These are phyloP conservation scores for Yarrowia sp. DNA, from an alignment of 805 yeast species.

Conservation along the genomic window DNA sequence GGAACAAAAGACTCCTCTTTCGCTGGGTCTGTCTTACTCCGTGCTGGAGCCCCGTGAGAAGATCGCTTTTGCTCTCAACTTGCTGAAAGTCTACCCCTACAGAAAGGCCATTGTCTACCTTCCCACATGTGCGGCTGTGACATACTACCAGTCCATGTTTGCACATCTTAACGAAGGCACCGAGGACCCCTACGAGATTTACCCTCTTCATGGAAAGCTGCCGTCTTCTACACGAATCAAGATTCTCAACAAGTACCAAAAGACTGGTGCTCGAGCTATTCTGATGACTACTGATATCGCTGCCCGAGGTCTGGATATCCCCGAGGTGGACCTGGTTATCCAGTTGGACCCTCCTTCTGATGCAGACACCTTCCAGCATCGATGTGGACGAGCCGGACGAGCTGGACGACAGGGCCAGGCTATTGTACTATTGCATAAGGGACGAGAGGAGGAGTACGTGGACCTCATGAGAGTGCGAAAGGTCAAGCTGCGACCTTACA, in stretches of 20 bases:
- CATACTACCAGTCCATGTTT: slow-evolving; percentile 56
- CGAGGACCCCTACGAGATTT: slow-evolving; percentile 43
- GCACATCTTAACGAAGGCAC: slow-evolving; percentile 48
- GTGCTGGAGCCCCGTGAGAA: slow-evolving; percentile 60
- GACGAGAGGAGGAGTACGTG: slow-evolving; percentile 77
- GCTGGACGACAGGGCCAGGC: slow-evolving; percentile 85
- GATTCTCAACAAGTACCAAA: slow-evolving; percentile 62
- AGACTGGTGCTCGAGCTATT: slow-evolving; percentile 50
- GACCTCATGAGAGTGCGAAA: slow-evolving; percentile 75
- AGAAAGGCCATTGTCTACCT: slow-evolving; percentile 86
- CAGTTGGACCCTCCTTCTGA: slow-evolving; percentile 95
- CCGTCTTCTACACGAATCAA: slow-evolving; percentile 74
- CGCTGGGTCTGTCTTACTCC: slow-evolving; percentile 61
- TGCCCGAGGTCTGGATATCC: slow-evolving; percentile 93
- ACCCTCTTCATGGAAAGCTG: slow-evolving; percentile 87
- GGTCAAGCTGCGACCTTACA: slow-evolving; percentile 50
- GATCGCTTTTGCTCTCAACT: slow-evolving; percentile 54
- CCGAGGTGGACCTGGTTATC: slow-evolving; percentile 90
- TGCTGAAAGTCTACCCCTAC: slow-evolving; percentile 50
- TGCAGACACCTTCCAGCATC: slow-evolving; percentile 84
- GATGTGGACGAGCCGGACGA: slow-evolving; percentile 94
- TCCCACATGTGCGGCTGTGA: slow-evolving; percentile 85
- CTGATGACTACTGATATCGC: slow-evolving; percentile 97
- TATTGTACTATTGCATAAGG: slow-evolving; percentile 65
- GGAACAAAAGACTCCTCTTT: slow-evolving; percentile 50